These are phyloP conservation scores for Pseudoperonospora humuli DNA, from an alignment of 352 stramenopile species.

Conservation along the genomic window DNA sequence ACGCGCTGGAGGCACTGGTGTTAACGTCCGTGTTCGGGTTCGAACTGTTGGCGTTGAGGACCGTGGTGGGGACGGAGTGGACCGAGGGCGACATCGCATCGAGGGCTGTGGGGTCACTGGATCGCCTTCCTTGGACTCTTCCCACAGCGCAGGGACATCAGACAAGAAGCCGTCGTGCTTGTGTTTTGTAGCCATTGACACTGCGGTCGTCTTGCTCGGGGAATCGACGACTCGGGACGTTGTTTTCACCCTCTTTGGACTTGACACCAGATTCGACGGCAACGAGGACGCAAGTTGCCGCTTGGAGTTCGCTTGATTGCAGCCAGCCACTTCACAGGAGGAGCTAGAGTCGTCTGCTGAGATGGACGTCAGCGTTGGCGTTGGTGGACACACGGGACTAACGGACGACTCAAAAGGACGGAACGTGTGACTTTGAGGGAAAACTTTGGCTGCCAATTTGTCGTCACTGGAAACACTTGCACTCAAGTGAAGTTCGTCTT, in stretches of 20 bases:
- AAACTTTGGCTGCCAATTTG: conserved; percentile 20
- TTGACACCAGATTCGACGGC: conserved; percentile 1
- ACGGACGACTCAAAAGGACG: conserved; percentile 21
- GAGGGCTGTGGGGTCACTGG: conserved; percentile 12
- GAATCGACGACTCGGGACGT: conserved; percentile 1
- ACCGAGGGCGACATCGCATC: conserved; percentile 15
- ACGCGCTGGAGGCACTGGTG: conserved; percentile 40
- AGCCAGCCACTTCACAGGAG: conserved; percentile 1
- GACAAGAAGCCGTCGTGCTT: conserved; percentile 14
- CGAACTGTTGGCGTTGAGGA: conserved; percentile 39
- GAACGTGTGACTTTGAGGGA: conserved; percentile 8
- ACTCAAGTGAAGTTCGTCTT: conserved; percentile 32
- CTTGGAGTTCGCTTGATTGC: conserved; percentile 6
- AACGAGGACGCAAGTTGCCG: conserved; percentile 5
- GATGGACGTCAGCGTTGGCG: conserved; percentile 4
- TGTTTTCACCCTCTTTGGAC: conserved; percentile 15
- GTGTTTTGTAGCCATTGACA: conserved; percentile 11
- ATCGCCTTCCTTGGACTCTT: conserved; percentile 1
- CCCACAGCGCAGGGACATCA: conserved; percentile 1
- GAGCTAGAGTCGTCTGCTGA: not conserved
- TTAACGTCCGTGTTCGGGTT: conserved; percentile 40
- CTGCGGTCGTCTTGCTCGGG: conserved; percentile 2
- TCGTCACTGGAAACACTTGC: conserved; percentile 31
- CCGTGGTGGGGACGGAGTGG: conserved; percentile 21
- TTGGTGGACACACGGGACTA: conserved; percentile 17